A percentile compares a stretch with the other conserved stretches of the same genome.
Evolutionary conservation across 1,139 yeast species (phyloP).

Genomic region (Sugiyamaella castrensis): DNA sequence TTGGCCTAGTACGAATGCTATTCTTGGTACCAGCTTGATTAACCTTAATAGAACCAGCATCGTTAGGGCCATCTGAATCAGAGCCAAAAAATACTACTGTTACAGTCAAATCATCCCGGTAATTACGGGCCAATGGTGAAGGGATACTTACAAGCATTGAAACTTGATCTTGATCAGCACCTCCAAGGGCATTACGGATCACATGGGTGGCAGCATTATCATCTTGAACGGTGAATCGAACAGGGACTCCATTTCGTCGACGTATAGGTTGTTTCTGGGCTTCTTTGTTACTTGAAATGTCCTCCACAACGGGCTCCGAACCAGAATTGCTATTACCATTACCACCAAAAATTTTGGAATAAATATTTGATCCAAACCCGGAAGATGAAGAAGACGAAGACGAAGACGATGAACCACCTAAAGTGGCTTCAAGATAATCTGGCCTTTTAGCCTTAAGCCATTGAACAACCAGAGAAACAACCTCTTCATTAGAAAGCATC

Average conservation of each 20-base stretch:
- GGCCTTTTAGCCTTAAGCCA: slow-evolving; percentile 85
- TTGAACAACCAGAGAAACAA: slow-evolving; percentile 84
- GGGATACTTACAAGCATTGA: slow-evolving; percentile 89
- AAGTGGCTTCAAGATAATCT: slow-evolving; percentile 34
- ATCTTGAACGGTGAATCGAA: slow-evolving; percentile 61
- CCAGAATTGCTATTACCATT: slow-evolving; percentile 13
- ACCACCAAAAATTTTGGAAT: slow-evolving; percentile 22
- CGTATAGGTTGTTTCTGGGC: slow-evolving; percentile 58
- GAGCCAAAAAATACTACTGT: slow-evolving; percentile 91
- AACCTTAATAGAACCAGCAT: slow-evolving; percentile 32
- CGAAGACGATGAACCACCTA: slow-evolving; percentile 1
- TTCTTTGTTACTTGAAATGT: slow-evolving; percentile 44
- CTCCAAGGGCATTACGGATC: slow-evolving; percentile 90
- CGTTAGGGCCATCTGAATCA: slow-evolving; percentile 26
- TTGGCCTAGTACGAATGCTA: slow-evolving; percentile 15
- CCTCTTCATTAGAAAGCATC: slow-evolving; percentile 86
- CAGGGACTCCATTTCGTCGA: slow-evolving; percentile 40
- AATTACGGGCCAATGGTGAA: slow-evolving; percentile 85
- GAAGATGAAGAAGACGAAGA: slow-evolving; percentile 1
- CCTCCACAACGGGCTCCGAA: slow-evolving; percentile 31
- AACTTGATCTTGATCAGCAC: slow-evolving; percentile 77
- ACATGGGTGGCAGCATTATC: slow-evolving; percentile 88
- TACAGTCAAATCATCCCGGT: slow-evolving; percentile 93
- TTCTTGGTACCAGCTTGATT: slow-evolving; percentile 34
- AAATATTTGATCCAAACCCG: slow-evolving; percentile 11